Conservation (phyloP, 2,329 filamentous ascomycete genomes). For the Colletotrichum somersetense region DNA sequence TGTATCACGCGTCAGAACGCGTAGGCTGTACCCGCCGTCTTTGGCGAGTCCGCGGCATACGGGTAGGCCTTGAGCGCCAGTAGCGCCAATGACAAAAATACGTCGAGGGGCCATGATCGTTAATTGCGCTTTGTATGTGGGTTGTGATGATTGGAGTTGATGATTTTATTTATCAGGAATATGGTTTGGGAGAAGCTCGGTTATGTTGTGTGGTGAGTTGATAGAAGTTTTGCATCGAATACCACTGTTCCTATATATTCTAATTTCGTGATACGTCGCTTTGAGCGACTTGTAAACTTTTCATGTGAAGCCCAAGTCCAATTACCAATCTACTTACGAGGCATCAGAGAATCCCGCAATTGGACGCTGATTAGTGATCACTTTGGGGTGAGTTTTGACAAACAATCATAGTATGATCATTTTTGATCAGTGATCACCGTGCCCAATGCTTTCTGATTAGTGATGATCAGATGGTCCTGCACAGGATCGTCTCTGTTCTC, state of each 20-base stretch:
- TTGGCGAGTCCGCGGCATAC: constrained; percentile 57
- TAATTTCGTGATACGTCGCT: not conserved
- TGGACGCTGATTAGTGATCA: not conserved
- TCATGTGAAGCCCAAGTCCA: too few relatives aligned
- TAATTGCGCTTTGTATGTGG: not conserved
- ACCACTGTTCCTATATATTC: not conserved
- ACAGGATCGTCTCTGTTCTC: not conserved
- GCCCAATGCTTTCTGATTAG: not conserved
- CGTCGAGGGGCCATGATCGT: constrained; percentile 42
- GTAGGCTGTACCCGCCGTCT: constrained; percentile 58
- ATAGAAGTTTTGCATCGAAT: accelerated
- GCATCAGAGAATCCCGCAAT: not conserved
- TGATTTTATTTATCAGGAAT: not conserved
- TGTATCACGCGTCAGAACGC: constrained; percentile 62
- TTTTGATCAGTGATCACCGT: not conserved
- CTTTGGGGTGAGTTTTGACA: not conserved
- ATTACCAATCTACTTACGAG: not conserved
- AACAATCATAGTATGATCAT: not conserved
- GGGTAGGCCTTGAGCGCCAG: constrained; percentile 64
- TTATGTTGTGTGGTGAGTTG: not conserved
- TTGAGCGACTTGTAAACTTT: too few relatives aligned
- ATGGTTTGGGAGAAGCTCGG: not conserved
- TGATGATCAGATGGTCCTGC: not conserved
- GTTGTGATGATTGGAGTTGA: not conserved
- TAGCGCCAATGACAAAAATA: constrained; percentile 60